phyloP scores from a whole-genome alignment of 768 basidiomycete genomes.

The Lenzites betulinus region DNA sequence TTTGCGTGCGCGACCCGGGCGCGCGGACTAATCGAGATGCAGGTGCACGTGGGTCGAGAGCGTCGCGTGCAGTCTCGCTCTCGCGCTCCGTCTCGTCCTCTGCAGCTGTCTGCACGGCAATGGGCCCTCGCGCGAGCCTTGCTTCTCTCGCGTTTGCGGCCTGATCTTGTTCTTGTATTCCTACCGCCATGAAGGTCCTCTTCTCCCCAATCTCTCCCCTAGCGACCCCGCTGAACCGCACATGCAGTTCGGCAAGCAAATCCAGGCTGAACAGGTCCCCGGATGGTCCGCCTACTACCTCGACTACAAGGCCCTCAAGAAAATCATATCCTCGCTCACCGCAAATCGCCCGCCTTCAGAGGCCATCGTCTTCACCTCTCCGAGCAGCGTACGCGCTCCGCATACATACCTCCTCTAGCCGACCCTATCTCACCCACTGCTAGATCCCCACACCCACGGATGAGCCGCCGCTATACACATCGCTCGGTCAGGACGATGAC shows the following conservation, averaged over 20 bases:
- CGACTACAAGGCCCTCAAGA: constrained; percentile 98
- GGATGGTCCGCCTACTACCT: constrained; percentile 96
- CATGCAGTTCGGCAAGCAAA: constrained; percentile 93
- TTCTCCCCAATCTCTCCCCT: background rate
- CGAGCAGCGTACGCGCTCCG: constrained; percentile 41
- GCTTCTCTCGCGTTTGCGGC: constrained; percentile 3
- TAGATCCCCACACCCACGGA: constrained; percentile 30
- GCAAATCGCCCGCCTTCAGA: constrained; percentile 90
- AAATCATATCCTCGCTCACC: constrained; percentile 95
- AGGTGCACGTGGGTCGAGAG: constrained; percentile 25
- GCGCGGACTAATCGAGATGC: constrained; percentile 19
- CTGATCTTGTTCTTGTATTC: constrained; percentile 8
- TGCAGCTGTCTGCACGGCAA: background rate
- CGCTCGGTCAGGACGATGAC: constrained; percentile 65
- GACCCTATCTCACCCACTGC: constrained; percentile 27
- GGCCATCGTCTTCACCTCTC: constrained; percentile 76
- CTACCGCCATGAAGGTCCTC: constrained; percentile 35
- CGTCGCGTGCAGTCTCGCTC: background rate
- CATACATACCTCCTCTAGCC: constrained; percentile 35
- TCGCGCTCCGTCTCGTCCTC: background rate
- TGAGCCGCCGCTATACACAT: constrained; percentile 62
- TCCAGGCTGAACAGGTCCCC: constrained; percentile 93
- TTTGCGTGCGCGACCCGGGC: constrained; percentile 7
- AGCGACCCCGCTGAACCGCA: constrained; percentile 13
- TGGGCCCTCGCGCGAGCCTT: constrained; percentile 5